Evolutionary conservation across 1,284 basidiomycete species (phyloP), one percentile per base, ranked within the genome.

Genomic region (Ceratobasidium sp.): DNA sequence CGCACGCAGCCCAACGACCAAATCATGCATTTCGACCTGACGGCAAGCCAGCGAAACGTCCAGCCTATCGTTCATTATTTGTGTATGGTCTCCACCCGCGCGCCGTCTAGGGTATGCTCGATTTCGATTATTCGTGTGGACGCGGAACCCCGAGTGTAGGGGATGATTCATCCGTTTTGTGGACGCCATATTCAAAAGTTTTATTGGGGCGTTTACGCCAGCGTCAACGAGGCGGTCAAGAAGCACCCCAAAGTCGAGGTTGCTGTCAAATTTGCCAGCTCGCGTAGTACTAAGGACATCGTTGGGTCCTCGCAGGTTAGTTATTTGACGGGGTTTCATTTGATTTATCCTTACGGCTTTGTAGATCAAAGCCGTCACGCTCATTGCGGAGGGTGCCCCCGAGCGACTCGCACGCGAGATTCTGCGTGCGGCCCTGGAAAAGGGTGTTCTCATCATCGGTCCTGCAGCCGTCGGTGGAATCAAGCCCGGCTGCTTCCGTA

Each of bases 141-240:
- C 95, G 98, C 81, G 86, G 90, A 79, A 90, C 92, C n/a, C 97
- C 97, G 66, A 96, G 93, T 75, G 97, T 99, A 80, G 54, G 97
- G 98, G 76, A 99, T 99, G 97, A 98, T 99, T 86, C 99, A 99
- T 87, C 98, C 98, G 84, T 99, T 99, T 87, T 97, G 97, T 84
- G 97, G 97, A 46, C 97, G 99, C 88, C 97, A 99, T 88, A 98
- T 99, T 86, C 97, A 99, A 87, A 99, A 99, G 89, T 98, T 98
- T 90, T 97, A 99, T 90, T 99, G 97, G 97, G 97, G 97, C 79
- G 97, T 99, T 77, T 99, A 99, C 89, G 98, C 97, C 41, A 93
- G 91, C 80, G 90, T 99, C 81, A 92, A 90, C 78, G 97, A 99
- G 85, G 98, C 97, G 8, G 92, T 94, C 82, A 90, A 91, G 86